Evolutionary conservation across 306 rosid species (phyloP), one percentile per base, ranked within the genome.

Genomic region (Cucurbita ficifolia): DNA sequence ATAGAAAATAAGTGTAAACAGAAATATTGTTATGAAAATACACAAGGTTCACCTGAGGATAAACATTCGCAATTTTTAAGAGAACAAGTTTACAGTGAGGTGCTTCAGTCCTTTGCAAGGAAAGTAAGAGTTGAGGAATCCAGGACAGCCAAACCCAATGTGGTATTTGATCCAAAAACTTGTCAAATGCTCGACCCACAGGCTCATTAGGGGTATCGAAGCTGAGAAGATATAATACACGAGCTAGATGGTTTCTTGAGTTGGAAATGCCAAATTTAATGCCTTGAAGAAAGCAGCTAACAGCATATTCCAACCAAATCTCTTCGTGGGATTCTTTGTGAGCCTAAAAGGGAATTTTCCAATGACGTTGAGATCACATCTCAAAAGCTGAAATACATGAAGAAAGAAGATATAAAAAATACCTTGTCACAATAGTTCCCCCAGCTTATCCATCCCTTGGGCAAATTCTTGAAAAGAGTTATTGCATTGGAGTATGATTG

Each of bases 391-490:
- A 57, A 72, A 79, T 57, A 55, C 19, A 80, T 80, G 10, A 62
- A 57, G 55, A 70, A 5, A 45, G 73, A 61, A 76, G 22, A 65
- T 21, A 56, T 45, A 22, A 80, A 76, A 46, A 64, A 70, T 89
- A 95, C 99, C 97, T 86, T 76, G 82, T 95, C 99, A 77, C 99
- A 95, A 78, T 95, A 95, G 82, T 85, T 86, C 82, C 99, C 99
- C 99, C 99, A 95, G 86, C 99, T 89, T 85, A 91, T 95, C 99
- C 99, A 95, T 75, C 99, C 99, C 85, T 91, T 95, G 10, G 99
- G 97, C 85, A 91, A 82, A 81, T 82, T 91, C 81, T 91, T 91
- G 86, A 89, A 91, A 76, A 91, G 88, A 81, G 70, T 89, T 79
- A 95, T 89, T 68, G 96, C 96, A 77, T 73, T 85, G 24, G 99